Conservation (phyloP, 768 basidiomycete genomes). For the Boletus bicolor region DNA sequence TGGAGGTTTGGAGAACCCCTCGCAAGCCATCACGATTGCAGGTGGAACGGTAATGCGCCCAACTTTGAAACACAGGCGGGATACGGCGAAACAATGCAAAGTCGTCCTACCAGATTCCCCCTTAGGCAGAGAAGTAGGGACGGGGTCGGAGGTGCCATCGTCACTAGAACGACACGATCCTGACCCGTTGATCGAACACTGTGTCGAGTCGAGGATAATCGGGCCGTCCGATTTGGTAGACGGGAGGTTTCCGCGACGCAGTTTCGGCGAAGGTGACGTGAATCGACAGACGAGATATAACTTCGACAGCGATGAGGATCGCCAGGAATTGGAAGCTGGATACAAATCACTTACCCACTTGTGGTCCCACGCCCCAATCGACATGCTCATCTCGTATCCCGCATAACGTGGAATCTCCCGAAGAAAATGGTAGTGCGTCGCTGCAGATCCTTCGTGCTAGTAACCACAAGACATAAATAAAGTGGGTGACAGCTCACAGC, state of each 20-base stretch:
- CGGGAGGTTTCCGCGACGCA: neutral
- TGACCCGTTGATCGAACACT: neutral
- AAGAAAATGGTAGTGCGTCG: constrained; percentile 16
- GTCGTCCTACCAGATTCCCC: constrained; percentile 39
- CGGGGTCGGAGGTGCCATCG: neutral
- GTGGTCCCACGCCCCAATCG: constrained; percentile 17
- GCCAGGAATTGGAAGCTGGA: neutral
- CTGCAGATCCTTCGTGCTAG: neutral
- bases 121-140: neutral
- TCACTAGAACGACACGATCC: neutral
- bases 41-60: constrained; percentile 73
- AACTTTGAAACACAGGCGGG: constrained; percentile 63
- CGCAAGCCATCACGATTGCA: constrained; percentile 50
- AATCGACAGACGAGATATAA: constrained; percentile 18
- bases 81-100: constrained; percentile 57
- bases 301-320: neutral
- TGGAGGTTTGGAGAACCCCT: constrained; percentile 44
- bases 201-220: neutral
- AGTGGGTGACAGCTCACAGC: neutral
- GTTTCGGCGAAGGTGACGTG: neutral
- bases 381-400: constrained; percentile 13
- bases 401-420: constrained; percentile 16
- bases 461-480: too few relatives aligned
- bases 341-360: constrained; percentile 13
- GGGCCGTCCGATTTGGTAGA: neutral